Evolutionary conservation across 192 early-diverging fungal species (phyloP), one percentile per base, ranked within the genome.

Genomic region (Entomortierella beljakovae): DNA sequence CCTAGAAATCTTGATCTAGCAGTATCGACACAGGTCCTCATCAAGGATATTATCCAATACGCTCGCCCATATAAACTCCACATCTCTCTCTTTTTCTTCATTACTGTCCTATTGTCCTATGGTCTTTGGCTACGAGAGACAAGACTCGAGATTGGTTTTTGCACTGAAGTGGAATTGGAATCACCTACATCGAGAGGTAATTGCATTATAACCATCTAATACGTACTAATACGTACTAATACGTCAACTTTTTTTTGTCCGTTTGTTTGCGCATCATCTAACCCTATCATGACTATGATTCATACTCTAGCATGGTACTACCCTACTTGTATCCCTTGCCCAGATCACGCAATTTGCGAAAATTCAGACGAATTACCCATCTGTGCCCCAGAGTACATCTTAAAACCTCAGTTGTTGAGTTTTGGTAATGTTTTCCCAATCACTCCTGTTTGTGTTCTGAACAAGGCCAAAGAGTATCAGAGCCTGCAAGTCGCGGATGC

Each of bases 301-400:
- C 16, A 2, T 8, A 28, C 43, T 31, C 25, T 70, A 71, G 74
- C 60, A 23, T 75, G 69, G 65, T 64, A 63, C 26, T 71, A 71
- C 22, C 82, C 82, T 8, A 75, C 54, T 15, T 84, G 82, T 50
- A 84, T 84, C 25, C 82, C 82, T 5, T 84, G 82, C 43, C 82
- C 82, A 11, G 73, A 80, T 32, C 77, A 72, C 52, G 82, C 77
- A 11, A 55, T 61, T 18, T 84, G 82, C 42, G 31, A 65, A 22
- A 48, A 42, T 3, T 50, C 68, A 2, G 72, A 80, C 53, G 57
- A 51, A 0, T 49, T 70, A 18, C 61, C 73, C 3, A 66, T 67
- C 3, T 84, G 82, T 42, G 63, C 80, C 18, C 58, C 64, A 23
- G 68, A 80, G 37, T 84, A 81, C 49, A 53, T 81, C 1, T 46